These are phyloP conservation scores for Acorus gramineus DNA, from an alignment of 106 monocot species.

Conservation along the genomic window DNA sequence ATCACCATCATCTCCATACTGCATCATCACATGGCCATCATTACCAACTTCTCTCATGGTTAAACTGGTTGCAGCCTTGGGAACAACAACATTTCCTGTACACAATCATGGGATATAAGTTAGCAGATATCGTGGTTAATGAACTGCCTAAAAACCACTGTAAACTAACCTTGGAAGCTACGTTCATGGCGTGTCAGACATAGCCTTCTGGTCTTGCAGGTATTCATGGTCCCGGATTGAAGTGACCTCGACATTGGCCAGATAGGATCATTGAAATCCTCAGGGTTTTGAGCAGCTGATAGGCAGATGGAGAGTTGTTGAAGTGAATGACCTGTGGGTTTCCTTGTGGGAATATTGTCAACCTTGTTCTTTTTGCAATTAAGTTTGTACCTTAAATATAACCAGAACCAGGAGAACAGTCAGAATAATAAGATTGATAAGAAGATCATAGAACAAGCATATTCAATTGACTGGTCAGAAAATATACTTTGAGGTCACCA, in stretches of 20 bases:
- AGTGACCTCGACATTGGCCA: constrained; percentile 66
- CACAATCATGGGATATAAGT: no score
- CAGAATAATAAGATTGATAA: background rate
- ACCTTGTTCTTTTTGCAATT: constrained; percentile 65
- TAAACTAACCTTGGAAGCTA: constrained; percentile 41
- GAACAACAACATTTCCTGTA: background rate
- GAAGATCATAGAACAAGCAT: background rate
- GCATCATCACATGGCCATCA: constrained; percentile 70
- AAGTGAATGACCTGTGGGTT: constrained; percentile 10
- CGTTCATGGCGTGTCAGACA: constrained; percentile 24
- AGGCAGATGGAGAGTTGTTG: constrained; percentile 27
- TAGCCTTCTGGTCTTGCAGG: constrained; percentile 45
- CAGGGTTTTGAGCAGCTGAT: constrained; percentile 24
- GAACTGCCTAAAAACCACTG: no score
- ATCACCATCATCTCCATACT: constrained; percentile 61
- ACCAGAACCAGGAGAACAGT: background rate
- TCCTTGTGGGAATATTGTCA: constrained; percentile 40
- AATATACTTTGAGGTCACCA: constrained; percentile 48
- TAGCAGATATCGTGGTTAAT: no score
- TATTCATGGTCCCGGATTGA: constrained; percentile 52
- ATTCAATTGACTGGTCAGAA: background rate
- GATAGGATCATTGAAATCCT: constrained; percentile 39
- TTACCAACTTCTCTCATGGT: constrained; percentile 43
- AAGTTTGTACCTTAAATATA: constrained; percentile 33
- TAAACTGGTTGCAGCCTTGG: constrained; percentile 21